A percentile compares a stretch with the other conserved stretches of the same genome.
These are phyloP conservation scores for Phytophthora boehmeriae DNA, from an alignment of 352 stramenopile genomes.

Conservation along the genomic window DNA sequence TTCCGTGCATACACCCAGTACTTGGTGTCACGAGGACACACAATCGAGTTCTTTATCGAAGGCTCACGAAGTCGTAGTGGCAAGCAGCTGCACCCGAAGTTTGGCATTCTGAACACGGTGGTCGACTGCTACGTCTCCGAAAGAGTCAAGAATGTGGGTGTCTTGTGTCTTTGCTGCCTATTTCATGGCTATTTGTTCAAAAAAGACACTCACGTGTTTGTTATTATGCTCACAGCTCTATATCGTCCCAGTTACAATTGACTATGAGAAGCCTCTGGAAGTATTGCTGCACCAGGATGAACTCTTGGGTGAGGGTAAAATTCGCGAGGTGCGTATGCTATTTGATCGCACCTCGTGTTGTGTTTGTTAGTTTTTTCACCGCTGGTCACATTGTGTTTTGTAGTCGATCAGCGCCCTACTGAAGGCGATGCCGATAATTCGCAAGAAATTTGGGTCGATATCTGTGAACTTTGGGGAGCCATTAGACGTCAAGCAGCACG, in stretches of 20 bases:
- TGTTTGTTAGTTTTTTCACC: slow-evolving; percentile 1
- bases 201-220: neutral
- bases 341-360: neutral
- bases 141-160: slow-evolving; percentile 77
- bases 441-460: slow-evolving; percentile 85
- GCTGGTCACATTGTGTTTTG: slow-evolving; percentile 1
- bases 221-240: slow-evolving; percentile 50
- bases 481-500: slow-evolving; percentile 69
- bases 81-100: slow-evolving; percentile 85
- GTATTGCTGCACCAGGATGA: slow-evolving; percentile 85
- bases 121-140: slow-evolving; percentile 74
- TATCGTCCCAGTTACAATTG: slow-evolving; percentile 85
- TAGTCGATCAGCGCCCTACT: slow-evolving; percentile 70
- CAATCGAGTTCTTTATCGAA: slow-evolving; percentile 90
- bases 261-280: slow-evolving; percentile 88
- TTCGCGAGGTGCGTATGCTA: slow-evolving; percentile 59
- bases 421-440: slow-evolving; percentile 69
- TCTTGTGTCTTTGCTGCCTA: neutral
- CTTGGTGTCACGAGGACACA: slow-evolving; percentile 72
- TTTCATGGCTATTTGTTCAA: neutral
- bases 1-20: slow-evolving; percentile 88
- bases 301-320: slow-evolving; percentile 77
- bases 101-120: slow-evolving; percentile 75
- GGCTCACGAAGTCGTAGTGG: slow-evolving; percentile 82
- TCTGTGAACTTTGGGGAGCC: slow-evolving; percentile 77